Conservation (phyloP, 2,329 filamentous ascomycete genomes). For the Cladophialophora carrionii region DNA sequence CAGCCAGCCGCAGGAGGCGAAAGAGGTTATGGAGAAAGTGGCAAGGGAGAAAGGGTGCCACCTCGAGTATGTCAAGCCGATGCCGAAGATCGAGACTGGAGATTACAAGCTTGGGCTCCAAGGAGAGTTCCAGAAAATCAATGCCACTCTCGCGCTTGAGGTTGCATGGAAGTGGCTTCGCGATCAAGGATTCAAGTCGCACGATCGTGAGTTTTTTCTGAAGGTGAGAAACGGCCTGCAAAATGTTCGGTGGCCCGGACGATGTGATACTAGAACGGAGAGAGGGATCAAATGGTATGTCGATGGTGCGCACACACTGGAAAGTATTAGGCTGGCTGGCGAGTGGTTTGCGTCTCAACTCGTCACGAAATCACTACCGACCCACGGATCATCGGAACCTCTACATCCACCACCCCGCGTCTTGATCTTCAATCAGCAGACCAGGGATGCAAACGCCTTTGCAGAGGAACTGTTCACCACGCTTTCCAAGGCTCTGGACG, state of each 20-base stretch:
- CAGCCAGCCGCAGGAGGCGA: constrained; percentile 56
- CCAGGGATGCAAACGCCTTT: constrained; percentile 71
- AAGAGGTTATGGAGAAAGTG: constrained; percentile 60
- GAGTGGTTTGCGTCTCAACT: constrained; percentile 70
- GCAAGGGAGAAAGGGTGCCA: constrained; percentile 55
- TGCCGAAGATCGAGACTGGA: constrained; percentile 52
- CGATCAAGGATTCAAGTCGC: constrained; percentile 42
- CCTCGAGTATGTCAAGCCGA: constrained; percentile 49
- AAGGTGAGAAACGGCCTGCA: constrained; percentile 67
- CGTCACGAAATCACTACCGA: constrained; percentile 47
- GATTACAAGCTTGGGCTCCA: constrained; percentile 61
- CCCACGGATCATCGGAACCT: neutral
- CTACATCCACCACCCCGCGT: constrained; percentile 51
- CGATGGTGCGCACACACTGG: constrained; percentile 84
- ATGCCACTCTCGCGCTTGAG: constrained; percentile 64
- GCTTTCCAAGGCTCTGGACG: constrained; percentile 50
- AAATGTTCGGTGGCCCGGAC: constrained; percentile 69
- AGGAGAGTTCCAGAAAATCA: constrained; percentile 65
- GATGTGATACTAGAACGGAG: constrained; percentile 71
- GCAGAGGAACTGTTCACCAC: constrained; percentile 65
- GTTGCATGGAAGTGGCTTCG: constrained; percentile 48
- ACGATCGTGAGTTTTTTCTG: constrained; percentile 12
- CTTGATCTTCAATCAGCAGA: constrained; percentile 92
- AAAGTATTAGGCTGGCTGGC: constrained; percentile 76
- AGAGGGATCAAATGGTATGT: constrained; percentile 72